Evolutionary conservation across 768 basidiomycete genomes (phyloP).

Genomic region (Royoungia palumana): DNA sequence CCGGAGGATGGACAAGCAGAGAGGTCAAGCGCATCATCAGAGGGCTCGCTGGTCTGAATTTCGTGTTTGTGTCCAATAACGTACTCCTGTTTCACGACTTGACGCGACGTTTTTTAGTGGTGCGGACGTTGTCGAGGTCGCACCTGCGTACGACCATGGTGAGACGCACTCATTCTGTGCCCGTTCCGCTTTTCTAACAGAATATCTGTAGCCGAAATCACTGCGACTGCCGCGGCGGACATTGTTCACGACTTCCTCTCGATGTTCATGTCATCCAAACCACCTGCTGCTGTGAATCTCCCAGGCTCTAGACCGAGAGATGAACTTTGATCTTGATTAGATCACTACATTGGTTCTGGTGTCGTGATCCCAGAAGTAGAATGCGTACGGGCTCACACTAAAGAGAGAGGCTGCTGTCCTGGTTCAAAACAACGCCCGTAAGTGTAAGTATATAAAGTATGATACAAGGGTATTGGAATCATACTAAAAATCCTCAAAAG

Average conservation of each 20-base stretch:
- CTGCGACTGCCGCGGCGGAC: constrained; percentile 43
- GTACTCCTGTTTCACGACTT: neutral
- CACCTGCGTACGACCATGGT: constrained; percentile 29
- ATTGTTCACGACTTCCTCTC: constrained; percentile 45
- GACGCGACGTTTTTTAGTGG: constrained; percentile 10
- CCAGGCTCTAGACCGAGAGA: constrained; percentile 15
- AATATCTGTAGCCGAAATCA: constrained; percentile 33
- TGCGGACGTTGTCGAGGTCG: constrained; percentile 25
- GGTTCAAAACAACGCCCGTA: no score
- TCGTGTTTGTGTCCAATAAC: constrained; percentile 48
- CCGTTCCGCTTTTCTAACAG: constrained; percentile 5
- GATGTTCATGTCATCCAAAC: constrained; percentile 32
- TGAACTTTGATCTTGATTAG: constrained; percentile 13
- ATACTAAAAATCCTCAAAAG: constrained; percentile 12
- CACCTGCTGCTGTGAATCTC: constrained; percentile 19
- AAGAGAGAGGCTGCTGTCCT: no score
- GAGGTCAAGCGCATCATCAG: constrained; percentile 80
- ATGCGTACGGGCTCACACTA: no score
- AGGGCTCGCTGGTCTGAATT: constrained; percentile 74
- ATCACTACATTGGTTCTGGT: neutral
- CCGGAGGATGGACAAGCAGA: constrained; percentile 81
- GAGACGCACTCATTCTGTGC: neutral
- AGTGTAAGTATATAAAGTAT: constrained; percentile 3
- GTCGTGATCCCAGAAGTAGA: no score
- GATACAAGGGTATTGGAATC: constrained; percentile 26